phyloP scores from a whole-genome alignment of 106 monocot genomes.

The Dioscorea dumetorum region DNA sequence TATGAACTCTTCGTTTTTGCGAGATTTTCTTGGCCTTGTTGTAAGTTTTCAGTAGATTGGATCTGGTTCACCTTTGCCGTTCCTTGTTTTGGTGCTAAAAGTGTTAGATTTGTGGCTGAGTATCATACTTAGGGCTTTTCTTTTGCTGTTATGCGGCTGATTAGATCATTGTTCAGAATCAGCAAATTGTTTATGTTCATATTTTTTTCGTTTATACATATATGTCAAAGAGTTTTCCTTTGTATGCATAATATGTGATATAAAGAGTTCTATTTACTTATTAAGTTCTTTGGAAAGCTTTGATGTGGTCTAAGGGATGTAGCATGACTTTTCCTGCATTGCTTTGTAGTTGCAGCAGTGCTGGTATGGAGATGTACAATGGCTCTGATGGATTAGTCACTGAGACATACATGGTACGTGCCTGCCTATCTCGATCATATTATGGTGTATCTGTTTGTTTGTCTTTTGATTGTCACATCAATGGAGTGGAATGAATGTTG shows the following conservation, averaged over 20 bases:
- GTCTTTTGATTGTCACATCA: not conserved
- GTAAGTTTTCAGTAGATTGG: too few relatives aligned
- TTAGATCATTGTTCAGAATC: not conserved
- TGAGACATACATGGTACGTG: constrained; percentile 40
- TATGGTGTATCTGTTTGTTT: not conserved
- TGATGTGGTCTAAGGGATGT: not conserved
- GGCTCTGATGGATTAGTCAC: constrained; percentile 17
- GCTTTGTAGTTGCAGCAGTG: constrained; percentile 19
- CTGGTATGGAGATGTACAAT: constrained; percentile 21
- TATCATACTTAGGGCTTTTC: not conserved
- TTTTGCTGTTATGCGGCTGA: not conserved
- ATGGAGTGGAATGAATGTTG: not conserved
- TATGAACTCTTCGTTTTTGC: not conserved
- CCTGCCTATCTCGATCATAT: not conserved
- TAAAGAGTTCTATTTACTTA: not conserved
- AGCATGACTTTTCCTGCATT: not conserved
- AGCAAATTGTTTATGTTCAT: not conserved
- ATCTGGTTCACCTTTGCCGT: not conserved
- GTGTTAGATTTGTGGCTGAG: not conserved
- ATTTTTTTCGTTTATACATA: not conserved
- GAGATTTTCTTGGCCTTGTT: not conserved
- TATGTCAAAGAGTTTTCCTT: not conserved
- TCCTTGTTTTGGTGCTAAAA: not conserved
- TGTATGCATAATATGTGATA: not conserved
- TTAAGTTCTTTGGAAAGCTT: not conserved